Percentiles rank a stretch among this genome's conserved stretches.
phyloP scores from a whole-genome alignment of 2,329 filamentous ascomycete species.

The Daldinia eschscholtzii region DNA sequence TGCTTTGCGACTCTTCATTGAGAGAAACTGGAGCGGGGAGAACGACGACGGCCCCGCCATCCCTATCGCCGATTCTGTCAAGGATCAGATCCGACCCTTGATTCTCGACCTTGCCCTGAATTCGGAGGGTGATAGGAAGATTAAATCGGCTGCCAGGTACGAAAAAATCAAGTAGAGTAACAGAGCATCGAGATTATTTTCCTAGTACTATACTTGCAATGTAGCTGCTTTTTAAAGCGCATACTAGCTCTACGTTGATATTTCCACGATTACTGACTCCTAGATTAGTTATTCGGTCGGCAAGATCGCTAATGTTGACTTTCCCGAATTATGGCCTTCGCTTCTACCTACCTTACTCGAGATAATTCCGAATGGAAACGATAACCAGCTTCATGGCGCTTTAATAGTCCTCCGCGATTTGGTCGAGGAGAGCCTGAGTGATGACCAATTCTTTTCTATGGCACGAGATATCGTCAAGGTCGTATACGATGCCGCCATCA shows the following conservation, averaged over 20 bases:
- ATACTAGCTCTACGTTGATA: background rate
- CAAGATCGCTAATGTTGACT: constrained; percentile 94
- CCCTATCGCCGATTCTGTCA: constrained; percentile 78
- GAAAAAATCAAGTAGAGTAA: constrained; percentile 53
- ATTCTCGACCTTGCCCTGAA: constrained; percentile 84
- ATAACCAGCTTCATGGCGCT: constrained; percentile 87
- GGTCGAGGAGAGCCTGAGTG: constrained; percentile 92
- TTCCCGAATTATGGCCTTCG: constrained; percentile 94
- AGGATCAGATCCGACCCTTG: constrained; percentile 77
- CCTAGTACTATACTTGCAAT: background rate
- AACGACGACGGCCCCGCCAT: constrained; percentile 76
- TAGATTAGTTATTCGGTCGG: constrained; percentile 76
- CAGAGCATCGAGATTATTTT: background rate
- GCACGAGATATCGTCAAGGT: constrained; percentile 87
- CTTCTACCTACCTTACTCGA: constrained; percentile 84
- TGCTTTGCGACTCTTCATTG: constrained; percentile 84
- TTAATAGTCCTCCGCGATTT: constrained; percentile 89
- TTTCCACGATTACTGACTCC: constrained; percentile 21
- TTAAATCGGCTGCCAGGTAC: constrained; percentile 89
- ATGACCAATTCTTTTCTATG: constrained; percentile 94
- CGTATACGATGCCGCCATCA: constrained; percentile 84
- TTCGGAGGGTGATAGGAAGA: constrained; percentile 81
- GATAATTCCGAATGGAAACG: constrained; percentile 79
- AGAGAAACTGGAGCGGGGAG: constrained; percentile 83
- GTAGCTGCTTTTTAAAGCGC: background rate